phyloP scores from a whole-genome alignment of 805 yeast species.

The Komagataella pastoris region DNA sequence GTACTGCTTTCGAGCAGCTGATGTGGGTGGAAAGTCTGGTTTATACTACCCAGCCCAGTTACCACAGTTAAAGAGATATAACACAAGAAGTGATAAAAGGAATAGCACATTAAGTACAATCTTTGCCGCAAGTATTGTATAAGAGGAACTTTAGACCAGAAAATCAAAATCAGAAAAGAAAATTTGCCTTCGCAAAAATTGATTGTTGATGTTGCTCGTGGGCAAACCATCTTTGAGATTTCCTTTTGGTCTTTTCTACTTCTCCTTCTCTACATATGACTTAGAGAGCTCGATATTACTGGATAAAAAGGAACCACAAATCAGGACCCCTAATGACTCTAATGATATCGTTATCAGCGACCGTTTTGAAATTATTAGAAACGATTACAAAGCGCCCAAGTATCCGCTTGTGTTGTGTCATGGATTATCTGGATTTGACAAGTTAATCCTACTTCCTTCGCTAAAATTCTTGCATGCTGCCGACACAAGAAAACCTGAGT shows the following conservation, averaged over 20 bases:
- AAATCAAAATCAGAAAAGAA: background rate
- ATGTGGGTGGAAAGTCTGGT: too few relatives aligned
- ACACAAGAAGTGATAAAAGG: too few relatives aligned
- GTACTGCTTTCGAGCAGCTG: too few relatives aligned
- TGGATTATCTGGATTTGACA: slow-evolving; percentile 78
- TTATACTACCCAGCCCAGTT: too few relatives aligned
- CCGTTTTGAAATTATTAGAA: background rate
- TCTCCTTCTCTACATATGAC: background rate
- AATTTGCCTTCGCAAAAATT: too few relatives aligned
- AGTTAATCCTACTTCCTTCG: slow-evolving; percentile 15
- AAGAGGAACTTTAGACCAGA: too few relatives aligned
- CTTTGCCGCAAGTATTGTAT: too few relatives aligned
- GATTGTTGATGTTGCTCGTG: background rate
- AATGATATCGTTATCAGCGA: background rate
- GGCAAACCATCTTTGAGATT: background rate
- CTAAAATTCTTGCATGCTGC: slow-evolving; percentile 2
- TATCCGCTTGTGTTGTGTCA: slow-evolving; percentile 74
- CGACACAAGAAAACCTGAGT: slow-evolving; percentile 6
- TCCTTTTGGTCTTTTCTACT: background rate
- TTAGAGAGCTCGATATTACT: background rate
- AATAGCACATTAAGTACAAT: too few relatives aligned
- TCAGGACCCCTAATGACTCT: background rate
- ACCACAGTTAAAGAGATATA: too few relatives aligned
- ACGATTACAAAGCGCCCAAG: background rate
- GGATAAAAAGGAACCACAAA: background rate